Conservation (phyloP, 345 rosid species). For the Kandelia obovata region DNA sequence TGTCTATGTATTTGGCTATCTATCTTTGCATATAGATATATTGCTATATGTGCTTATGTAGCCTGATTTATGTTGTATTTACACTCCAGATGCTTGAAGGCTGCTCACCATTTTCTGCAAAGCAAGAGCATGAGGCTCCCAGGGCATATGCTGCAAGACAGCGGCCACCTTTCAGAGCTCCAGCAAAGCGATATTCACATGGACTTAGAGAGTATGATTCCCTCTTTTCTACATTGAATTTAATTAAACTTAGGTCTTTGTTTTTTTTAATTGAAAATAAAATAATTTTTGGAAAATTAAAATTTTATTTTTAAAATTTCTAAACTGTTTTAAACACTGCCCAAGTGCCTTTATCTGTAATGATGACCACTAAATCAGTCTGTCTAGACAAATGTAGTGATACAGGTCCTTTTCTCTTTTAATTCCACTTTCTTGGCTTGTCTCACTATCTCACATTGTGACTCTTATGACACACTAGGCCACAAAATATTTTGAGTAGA, state of each 20-base stretch:
- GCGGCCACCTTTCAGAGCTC: slow-evolving; percentile 73
- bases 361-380: too few species aligned
- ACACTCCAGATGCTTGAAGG: slow-evolving; percentile 82
- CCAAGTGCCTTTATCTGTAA: too few species aligned
- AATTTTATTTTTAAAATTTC: too few species aligned
- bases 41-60: neutral
- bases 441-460: too few species aligned
- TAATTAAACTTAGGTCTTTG: neutral
- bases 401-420: too few species aligned
- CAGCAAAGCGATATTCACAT: slow-evolving; percentile 66
- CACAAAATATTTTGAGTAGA: neutral
- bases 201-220: slow-evolving; percentile 71
- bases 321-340: too few species aligned
- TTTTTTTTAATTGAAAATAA: neutral
- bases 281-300: neutral
- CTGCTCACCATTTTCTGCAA: slow-evolving; percentile 58
- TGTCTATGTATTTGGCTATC: too few species aligned
- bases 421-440: too few species aligned
- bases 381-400: too few species aligned
- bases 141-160: slow-evolving; percentile 42
- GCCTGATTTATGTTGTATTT: neutral
- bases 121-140: slow-evolving; percentile 61
- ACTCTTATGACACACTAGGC: neutral
- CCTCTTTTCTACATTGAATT: slow-evolving; percentile 5
- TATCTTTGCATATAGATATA: too few species aligned